Percentiles rank a stretch among this genome's conserved stretches.
Evolutionary conservation across 768 basidiomycete genomes (phyloP).

Genomic region (Pisolithus orientalis): DNA sequence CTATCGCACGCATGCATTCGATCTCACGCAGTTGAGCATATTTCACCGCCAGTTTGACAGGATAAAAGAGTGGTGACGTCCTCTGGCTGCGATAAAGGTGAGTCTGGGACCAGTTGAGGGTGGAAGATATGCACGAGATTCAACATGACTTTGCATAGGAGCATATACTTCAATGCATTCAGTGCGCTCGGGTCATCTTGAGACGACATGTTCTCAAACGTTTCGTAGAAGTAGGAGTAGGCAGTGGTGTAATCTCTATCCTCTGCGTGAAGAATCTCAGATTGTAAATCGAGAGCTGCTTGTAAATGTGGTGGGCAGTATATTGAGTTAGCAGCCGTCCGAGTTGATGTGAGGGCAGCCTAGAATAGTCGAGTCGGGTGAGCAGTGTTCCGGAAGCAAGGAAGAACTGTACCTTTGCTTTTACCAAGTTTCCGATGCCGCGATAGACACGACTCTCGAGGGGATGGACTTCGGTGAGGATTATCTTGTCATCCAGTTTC

Average conservation of each 20-base stretch:
- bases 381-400: not conserved
- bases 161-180: conserved; percentile 93
- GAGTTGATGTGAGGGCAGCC: conserved; percentile 84
- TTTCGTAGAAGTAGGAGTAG: conserved; percentile 96
- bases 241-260: conserved; percentile 97
- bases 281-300: conserved; percentile 57
- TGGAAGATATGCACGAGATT: conserved; percentile 61
- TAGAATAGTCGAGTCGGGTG: conserved; percentile 17
- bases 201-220: conserved; percentile 81
- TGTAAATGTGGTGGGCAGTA: conserved; percentile 79
- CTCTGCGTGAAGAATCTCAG: conserved; percentile 86
- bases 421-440: conserved; percentile 81
- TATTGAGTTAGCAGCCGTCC: conserved; percentile 92
- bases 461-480: conserved; percentile 93
- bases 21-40: conserved; percentile 86
- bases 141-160: conserved; percentile 97
- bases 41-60: conserved; percentile 72
- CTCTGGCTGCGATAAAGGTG: conserved; percentile 59
- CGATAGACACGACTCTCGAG: conserved; percentile 90
- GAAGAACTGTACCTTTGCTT: conserved; percentile 64
- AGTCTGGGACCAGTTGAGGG: not conserved
- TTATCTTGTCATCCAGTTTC: conserved; percentile 94
- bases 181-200: conserved; percentile 75
- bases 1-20: conserved; percentile 93
- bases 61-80: conserved; percentile 84